Evolutionary conservation across 495 filamentous ascomycete species (phyloP).

Genomic region (Aspergillus nanangensis): DNA sequence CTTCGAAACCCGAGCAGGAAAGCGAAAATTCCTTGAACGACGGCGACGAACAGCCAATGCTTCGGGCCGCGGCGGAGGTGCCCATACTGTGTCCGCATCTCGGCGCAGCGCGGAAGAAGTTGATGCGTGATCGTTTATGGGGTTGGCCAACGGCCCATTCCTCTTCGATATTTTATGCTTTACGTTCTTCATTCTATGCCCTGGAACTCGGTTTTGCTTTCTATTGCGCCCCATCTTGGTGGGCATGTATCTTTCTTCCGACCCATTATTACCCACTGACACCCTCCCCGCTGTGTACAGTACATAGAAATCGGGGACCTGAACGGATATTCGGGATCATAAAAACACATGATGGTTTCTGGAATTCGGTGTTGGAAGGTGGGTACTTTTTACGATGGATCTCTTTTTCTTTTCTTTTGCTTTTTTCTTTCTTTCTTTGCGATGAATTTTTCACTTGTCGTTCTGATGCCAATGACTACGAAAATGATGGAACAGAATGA

Average conservation of each 20-base stretch:
- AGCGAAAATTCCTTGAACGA: conserved; percentile 77
- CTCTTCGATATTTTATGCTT: not conserved
- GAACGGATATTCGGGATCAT: no score
- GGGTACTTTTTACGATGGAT: not conserved
- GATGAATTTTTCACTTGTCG: conserved; percentile 5
- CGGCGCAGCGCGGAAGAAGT: conserved; percentile 38
- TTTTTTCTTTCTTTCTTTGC: not conserved
- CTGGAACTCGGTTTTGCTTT: conserved; percentile 8
- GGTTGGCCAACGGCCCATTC: not conserved
- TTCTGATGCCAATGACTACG: conserved; percentile 2
- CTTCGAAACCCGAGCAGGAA: conserved; percentile 86
- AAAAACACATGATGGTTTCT: conserved; percentile 7
- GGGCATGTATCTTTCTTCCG: conserved; percentile 7
- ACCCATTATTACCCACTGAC: not conserved
- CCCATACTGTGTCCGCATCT: conserved; percentile 21
- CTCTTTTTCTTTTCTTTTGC: not conserved
- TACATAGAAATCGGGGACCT: conserved; percentile 13
- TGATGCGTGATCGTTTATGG: conserved; percentile 20
- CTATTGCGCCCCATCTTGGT: conserved; percentile 4
- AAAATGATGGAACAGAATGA: not conserved
- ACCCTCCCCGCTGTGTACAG: conserved; percentile 19
- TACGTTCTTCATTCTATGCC: not conserved
- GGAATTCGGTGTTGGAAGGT: conserved; percentile 5
- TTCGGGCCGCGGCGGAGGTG: conserved; percentile 7
- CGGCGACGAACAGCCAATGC: conserved; percentile 14